These are phyloP conservation scores for Puccinia triticina DNA, from an alignment of 1,284 basidiomycete species.

Conservation along the genomic window DNA sequence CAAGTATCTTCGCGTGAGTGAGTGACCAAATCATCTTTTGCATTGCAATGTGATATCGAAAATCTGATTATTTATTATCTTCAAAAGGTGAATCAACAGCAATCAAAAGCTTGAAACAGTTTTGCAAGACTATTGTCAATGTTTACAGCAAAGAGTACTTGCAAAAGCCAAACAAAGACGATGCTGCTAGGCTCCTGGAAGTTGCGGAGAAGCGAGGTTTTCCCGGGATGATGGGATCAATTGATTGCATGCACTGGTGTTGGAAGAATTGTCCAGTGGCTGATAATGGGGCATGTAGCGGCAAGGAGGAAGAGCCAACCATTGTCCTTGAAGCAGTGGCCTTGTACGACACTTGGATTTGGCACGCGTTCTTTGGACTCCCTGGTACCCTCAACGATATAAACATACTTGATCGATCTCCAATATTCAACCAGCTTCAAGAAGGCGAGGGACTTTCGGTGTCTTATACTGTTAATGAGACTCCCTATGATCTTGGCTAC, in stretches of 20 bases:
- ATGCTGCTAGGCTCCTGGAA: background rate
- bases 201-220: background rate
- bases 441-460: background rate
- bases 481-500: background rate
- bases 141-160: background rate
- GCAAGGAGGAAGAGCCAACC: constrained; percentile 1
- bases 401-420: background rate
- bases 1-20: too few relatives aligned
- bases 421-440: background rate
- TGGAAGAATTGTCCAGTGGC: constrained; percentile 7
- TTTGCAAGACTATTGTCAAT: background rate
- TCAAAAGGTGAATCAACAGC: background rate
- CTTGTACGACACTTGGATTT: background rate
- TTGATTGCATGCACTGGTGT: background rate
- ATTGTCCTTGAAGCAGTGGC: constrained; percentile 6
- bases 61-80: background rate
- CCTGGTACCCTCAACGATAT: constrained; percentile 26
- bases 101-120: background rate
- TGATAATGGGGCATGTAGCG: background rate
- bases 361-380: constrained; percentile 12
- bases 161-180: background rate
- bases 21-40: too few relatives aligned
- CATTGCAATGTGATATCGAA: too few relatives aligned
- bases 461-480: background rate
- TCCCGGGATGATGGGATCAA: background rate